phyloP scores from a whole-genome alignment of 2,329 filamentous ascomycete species.

The Venturia effusa region DNA sequence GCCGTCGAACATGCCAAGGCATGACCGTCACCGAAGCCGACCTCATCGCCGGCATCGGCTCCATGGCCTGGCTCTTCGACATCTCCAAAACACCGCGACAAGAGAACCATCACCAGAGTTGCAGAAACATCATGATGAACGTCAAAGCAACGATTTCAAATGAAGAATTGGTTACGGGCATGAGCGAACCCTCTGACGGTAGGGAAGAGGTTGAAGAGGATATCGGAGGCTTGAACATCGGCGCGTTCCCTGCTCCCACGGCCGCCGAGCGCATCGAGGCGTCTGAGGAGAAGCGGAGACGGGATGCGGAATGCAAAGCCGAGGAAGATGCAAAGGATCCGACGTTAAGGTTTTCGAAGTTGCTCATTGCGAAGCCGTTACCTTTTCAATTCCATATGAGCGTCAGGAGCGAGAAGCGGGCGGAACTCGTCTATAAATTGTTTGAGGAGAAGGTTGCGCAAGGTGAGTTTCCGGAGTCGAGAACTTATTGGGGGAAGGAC shows the following conservation, averaged over 20 bases:
- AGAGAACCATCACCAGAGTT: conserved; percentile 4
- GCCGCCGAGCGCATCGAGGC: conserved; percentile 4
- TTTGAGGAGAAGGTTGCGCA: conserved; percentile 26
- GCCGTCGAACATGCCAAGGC: conserved; percentile 37
- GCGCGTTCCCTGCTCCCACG: conserved; percentile 8
- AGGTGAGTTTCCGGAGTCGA: conserved; percentile 27
- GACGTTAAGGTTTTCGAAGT: neutral
- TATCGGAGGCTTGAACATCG: neutral
- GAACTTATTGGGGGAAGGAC: conserved; percentile 24
- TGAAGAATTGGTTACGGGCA: conserved; percentile 26
- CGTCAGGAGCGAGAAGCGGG: conserved; percentile 24
- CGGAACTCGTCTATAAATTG: conserved; percentile 21
- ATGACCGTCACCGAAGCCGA: conserved; percentile 32
- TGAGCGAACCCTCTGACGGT: conserved; percentile 7
- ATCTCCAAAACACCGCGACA: conserved; percentile 20
- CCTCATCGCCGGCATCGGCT: conserved; percentile 31
- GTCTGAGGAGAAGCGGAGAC: neutral
- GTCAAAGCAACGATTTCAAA: conserved; percentile 25
- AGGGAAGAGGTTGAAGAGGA: conserved; percentile 4
- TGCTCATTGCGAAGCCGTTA: conserved; percentile 34
- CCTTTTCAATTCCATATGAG: conserved; percentile 33
- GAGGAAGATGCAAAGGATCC: neutral
- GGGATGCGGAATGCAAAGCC: neutral
- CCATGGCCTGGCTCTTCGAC: conserved; percentile 35
- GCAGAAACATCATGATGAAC: conserved; percentile 17